Percentiles rank a stretch among this genome's conserved stretches.
Evolutionary conservation across 2,329 filamentous ascomycete genomes (phyloP).

Genomic region (Emergomyces pasteurianus): DNA sequence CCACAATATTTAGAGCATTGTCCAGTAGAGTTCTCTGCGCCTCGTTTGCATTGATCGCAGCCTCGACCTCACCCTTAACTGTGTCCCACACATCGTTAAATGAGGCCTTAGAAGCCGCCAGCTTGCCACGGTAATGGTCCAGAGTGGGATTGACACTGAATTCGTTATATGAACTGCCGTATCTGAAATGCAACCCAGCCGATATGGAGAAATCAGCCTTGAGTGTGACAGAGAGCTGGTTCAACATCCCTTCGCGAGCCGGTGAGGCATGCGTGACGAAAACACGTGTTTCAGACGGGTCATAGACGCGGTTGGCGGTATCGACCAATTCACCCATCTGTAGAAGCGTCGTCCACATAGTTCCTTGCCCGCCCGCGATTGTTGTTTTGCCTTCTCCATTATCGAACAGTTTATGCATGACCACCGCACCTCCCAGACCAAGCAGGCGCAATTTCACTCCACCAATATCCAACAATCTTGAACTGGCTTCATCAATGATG

Average conservation of each 20-base stretch:
- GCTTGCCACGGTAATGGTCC: constrained; percentile 96
- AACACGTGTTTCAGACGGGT: constrained; percentile 90
- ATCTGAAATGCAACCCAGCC: constrained; percentile 93
- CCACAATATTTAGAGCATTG: constrained; percentile 84
- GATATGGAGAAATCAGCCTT: constrained; percentile 98
- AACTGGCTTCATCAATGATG: constrained; percentile 97
- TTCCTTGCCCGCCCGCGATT: constrained; percentile 94
- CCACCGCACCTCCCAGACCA: constrained; percentile 86
- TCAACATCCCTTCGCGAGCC: constrained; percentile 88
- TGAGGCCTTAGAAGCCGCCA: constrained; percentile 92
- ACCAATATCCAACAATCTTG: constrained; percentile 84
- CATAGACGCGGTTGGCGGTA: constrained; percentile 95
- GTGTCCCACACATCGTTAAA: constrained; percentile 99
- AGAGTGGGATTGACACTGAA: constrained; percentile 97
- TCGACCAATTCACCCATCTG: constrained; percentile 98
- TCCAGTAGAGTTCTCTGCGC: constrained; percentile 85
- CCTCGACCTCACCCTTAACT: constrained; percentile 89
- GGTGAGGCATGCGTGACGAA: constrained; percentile 97
- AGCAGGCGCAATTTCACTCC: constrained; percentile 92
- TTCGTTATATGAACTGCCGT: constrained; percentile 98
- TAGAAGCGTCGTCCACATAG: constrained; percentile 97
- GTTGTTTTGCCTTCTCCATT: constrained; percentile 97
- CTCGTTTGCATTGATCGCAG: constrained; percentile 85
- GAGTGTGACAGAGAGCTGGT: constrained; percentile 91
- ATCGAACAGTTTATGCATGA: constrained; percentile 99